phyloP scores from a whole-genome alignment of 768 basidiomycete species.

The Tulasnella sp. region DNA sequence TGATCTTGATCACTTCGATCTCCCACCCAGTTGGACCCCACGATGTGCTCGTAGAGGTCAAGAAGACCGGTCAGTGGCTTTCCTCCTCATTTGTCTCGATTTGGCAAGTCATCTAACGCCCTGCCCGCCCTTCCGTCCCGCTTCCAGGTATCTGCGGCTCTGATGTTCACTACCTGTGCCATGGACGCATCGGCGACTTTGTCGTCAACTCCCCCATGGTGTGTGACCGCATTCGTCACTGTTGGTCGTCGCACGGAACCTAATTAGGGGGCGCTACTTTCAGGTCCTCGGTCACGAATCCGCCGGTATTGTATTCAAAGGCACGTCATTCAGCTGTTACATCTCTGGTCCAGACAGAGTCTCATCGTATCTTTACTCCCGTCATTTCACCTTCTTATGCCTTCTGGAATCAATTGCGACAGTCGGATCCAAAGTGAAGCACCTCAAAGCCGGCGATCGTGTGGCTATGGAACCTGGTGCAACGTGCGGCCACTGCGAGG shows the following conservation, averaged over 20 bases:
- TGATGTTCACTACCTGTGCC: constrained; percentile 78
- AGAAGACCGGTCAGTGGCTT: constrained; percentile 67
- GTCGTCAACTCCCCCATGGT: constrained; percentile 79
- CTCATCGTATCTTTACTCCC: too few species aligned
- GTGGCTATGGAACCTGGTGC: constrained; percentile 92
- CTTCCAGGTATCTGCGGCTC: constrained; percentile 76
- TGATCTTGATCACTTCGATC: constrained; percentile 23
- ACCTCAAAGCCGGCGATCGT: constrained; percentile 75
- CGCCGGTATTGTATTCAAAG: constrained; percentile 68
- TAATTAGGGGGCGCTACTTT: neutral
- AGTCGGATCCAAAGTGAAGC: constrained; percentile 75
- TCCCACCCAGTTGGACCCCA: constrained; percentile 52
- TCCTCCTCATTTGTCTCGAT: constrained; percentile 30
- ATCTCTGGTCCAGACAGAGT: too few species aligned
- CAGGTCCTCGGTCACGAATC: constrained; percentile 95
- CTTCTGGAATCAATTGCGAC: neutral
- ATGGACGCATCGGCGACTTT: constrained; percentile 69
- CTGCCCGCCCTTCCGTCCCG: constrained; percentile 34
- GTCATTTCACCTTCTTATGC: too few species aligned
- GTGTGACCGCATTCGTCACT: constrained; percentile 28
- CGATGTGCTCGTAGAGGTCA: constrained; percentile 84
- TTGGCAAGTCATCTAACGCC: constrained; percentile 21
- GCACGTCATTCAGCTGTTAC: constrained; percentile 36
- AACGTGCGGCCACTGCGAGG: constrained; percentile 77
- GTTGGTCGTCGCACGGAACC: neutral